Conservation (phyloP, 805 yeast species). For the Suhomyces sp. region DNA sequence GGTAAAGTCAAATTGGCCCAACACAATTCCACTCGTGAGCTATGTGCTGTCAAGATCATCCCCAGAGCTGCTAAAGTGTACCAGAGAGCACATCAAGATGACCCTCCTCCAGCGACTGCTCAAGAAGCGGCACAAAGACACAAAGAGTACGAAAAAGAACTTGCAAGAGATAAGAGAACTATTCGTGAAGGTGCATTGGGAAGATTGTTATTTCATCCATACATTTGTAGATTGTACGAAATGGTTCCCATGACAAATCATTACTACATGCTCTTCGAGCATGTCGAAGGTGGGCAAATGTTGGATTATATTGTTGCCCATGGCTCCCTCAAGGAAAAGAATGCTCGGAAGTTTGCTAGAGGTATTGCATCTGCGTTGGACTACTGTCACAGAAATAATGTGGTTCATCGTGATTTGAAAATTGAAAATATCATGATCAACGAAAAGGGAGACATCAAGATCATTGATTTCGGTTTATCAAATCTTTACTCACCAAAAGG, state of each 20-base stretch:
- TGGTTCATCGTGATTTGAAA: slow-evolving; percentile 94
- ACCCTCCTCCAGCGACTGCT: slow-evolving; percentile 62
- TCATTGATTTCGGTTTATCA: slow-evolving; percentile 94
- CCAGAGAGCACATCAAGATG: slow-evolving; percentile 67
- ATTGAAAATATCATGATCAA: slow-evolving; percentile 95
- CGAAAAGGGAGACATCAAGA: slow-evolving; percentile 88
- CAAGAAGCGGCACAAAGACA: slow-evolving; percentile 59
- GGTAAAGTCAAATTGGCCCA: slow-evolving; percentile 96
- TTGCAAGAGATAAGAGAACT: slow-evolving; percentile 88
- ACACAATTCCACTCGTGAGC: slow-evolving; percentile 74
- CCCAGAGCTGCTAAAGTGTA: slow-evolving; percentile 83
- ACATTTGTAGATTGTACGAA: slow-evolving; percentile 87
- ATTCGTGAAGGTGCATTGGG: slow-evolving; percentile 95
- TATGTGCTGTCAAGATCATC: slow-evolving; percentile 91
- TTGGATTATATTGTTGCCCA: slow-evolving; percentile 95
- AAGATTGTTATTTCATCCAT: slow-evolving; percentile 84
- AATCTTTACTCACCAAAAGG: slow-evolving; percentile 74
- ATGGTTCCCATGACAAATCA: slow-evolving; percentile 96
- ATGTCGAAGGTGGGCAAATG: slow-evolving; percentile 96
- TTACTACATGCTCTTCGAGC: slow-evolving; percentile 94
- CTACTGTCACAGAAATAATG: slow-evolving; percentile 89
- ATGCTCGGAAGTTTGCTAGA: slow-evolving; percentile 91
- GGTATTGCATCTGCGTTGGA: slow-evolving; percentile 93
- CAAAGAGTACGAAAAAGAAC: slow-evolving; percentile 76
- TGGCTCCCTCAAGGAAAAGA: slow-evolving; percentile 89